These are phyloP conservation scores for Hanseniaspora uvarum DNA, from an alignment of 1,139 yeast genomes.

Conservation along the genomic window DNA sequence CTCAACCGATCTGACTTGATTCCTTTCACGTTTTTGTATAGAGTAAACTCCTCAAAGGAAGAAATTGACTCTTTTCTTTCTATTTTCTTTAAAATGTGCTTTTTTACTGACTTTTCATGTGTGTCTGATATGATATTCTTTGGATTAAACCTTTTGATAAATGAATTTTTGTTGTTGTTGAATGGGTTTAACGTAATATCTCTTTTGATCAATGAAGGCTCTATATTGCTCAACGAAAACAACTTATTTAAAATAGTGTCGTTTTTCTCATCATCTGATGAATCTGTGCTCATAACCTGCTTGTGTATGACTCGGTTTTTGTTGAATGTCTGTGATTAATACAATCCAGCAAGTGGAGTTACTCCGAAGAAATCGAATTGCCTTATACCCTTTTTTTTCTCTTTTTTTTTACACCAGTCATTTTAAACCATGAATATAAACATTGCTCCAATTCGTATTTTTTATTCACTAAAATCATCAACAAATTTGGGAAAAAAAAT, in stretches of 20 bases:
- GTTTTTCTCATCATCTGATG: slow-evolving; percentile 13
- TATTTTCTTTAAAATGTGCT: slow-evolving; percentile 40
- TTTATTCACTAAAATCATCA: too few species aligned
- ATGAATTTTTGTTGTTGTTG: slow-evolving; percentile 25
- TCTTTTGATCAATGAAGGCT: background rate
- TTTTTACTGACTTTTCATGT: slow-evolving; percentile 26
- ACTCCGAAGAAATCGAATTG: too few species aligned
- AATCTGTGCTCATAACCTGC: slow-evolving; percentile 10
- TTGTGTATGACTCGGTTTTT: too few species aligned
- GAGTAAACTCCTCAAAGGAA: slow-evolving; percentile 54
- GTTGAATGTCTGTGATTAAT: background rate
- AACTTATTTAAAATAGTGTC: slow-evolving; percentile 14
- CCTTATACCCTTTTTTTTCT: too few species aligned
- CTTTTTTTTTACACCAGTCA: too few species aligned
- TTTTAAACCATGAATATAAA: too few species aligned
- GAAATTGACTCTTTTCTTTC: slow-evolving; percentile 48
- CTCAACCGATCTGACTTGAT: slow-evolving; percentile 57
- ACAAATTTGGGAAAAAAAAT: too few species aligned
- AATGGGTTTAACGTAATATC: background rate
- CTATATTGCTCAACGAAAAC: slow-evolving; percentile 21
- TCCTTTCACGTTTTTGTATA: slow-evolving; percentile 47
- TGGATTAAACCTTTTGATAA: slow-evolving; percentile 27
- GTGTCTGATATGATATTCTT: slow-evolving; percentile 22
- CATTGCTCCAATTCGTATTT: too few species aligned
- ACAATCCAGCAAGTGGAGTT: too few species aligned